Evolutionary conservation across 2,329 filamentous ascomycete species (phyloP).

Genomic region (Trematosphaeria pertusa): DNA sequence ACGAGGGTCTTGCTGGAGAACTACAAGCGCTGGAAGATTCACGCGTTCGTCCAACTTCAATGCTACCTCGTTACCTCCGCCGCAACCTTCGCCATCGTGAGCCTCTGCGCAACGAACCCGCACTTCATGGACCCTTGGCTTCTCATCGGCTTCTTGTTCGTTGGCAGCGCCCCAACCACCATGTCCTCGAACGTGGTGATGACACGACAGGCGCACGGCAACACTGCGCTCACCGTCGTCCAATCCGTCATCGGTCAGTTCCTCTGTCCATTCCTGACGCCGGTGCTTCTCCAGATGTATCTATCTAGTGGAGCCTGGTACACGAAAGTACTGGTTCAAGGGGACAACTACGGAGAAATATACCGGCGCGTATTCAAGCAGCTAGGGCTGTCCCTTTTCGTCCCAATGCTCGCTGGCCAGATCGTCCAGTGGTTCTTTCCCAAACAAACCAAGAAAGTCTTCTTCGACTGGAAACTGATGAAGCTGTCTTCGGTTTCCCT

Average conservation of each 20-base stretch:
- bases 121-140: conserved; percentile 68
- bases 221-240: conserved; percentile 58
- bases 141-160: conserved; percentile 71
- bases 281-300: conserved; percentile 68
- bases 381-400: conserved; percentile 69
- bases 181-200: conserved; percentile 78
- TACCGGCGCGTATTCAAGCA: conserved; percentile 73
- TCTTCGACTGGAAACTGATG: conserved; percentile 52
- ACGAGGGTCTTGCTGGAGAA: conserved; percentile 67
- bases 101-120: conserved; percentile 57
- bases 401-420: conserved; percentile 70
- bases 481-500: conserved; percentile 56
- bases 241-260: conserved; percentile 76
- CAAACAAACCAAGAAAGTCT: conserved; percentile 62
- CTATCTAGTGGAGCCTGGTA: conserved; percentile 62
- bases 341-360: conserved; percentile 64
- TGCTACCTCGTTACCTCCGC: conserved; percentile 72
- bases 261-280: conserved; percentile 71
- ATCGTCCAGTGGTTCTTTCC: conserved; percentile 63
- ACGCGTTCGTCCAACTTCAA: conserved; percentile 70
- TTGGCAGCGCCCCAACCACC: conserved; percentile 74
- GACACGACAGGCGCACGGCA: conserved; percentile 72
- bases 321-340: conserved; percentile 61
- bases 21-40: conserved; percentile 70
- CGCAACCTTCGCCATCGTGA: conserved; percentile 64